Conservation (phyloP, 495 filamentous ascomycete genomes). For the Neurospora sp. region DNA sequence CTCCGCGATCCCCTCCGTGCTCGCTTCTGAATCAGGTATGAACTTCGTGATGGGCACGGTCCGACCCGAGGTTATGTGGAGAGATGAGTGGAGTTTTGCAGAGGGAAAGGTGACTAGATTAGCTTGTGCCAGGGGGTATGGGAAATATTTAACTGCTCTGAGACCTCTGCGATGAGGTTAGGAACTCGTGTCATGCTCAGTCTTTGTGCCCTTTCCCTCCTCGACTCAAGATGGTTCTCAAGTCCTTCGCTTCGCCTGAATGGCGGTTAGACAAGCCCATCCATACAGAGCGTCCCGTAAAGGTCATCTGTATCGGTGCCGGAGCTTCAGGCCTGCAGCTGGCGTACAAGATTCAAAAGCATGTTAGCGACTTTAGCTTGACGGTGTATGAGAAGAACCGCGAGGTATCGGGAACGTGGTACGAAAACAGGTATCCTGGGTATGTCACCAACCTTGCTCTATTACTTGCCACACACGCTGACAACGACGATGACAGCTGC, state of each 20-base stretch:
- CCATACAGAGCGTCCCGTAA: not conserved
- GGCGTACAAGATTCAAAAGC: conserved; percentile 16
- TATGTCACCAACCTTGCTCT: not conserved
- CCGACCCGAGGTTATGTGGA: not conserved
- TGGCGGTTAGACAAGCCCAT: not conserved
- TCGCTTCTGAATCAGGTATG: not conserved
- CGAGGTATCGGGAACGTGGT: not conserved
- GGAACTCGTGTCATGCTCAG: not conserved
- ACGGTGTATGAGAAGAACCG: not conserved
- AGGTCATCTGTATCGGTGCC: conserved; percentile 19
- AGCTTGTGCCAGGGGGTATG: not conserved
- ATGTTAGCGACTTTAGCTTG: not conserved
- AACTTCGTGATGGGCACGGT: not conserved
- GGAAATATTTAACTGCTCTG: not conserved
- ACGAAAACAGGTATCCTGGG: not conserved
- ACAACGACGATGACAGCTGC: not conserved
- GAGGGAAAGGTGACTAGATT: not conserved
- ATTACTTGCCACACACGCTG: not conserved
- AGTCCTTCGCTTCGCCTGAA: not conserved
- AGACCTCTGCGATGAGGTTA: not conserved
- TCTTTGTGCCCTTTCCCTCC: not conserved
- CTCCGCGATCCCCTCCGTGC: not conserved
- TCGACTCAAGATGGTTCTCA: not conserved
- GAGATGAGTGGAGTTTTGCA: not conserved
- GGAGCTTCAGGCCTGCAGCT: conserved; percentile 21